phyloP scores from a whole-genome alignment of 192 early-diverging fungal species.

The Dispira parvispora region DNA sequence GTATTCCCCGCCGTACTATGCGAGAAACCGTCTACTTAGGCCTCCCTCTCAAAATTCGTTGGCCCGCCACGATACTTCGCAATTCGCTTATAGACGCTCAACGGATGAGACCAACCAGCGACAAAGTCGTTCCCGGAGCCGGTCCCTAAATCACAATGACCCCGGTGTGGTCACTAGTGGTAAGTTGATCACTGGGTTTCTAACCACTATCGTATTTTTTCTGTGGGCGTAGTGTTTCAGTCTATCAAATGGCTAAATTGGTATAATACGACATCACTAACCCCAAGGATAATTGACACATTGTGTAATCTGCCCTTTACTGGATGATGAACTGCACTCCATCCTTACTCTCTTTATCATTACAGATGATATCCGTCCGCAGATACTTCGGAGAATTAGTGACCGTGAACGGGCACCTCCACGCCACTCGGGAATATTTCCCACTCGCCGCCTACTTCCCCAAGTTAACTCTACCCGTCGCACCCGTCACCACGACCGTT shows the following conservation, averaged over 20 bases:
- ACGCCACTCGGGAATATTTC: constrained; percentile 5
- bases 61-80: background rate
- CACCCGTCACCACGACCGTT: constrained; percentile 11
- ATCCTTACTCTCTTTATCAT: background rate
- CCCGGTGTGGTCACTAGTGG: constrained; percentile 53
- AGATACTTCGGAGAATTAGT: constrained; percentile 11
- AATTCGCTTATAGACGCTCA: background rate
- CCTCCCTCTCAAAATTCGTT: constrained; percentile 4
- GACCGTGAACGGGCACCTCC: constrained; percentile 1
- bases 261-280: constrained; percentile 14
- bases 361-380: constrained; percentile 52
- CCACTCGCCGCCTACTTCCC: background rate
- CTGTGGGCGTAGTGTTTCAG: constrained; percentile 13
- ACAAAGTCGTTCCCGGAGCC: constrained; percentile 13
- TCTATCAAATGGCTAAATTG: constrained; percentile 15
- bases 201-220: background rate
- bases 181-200: constrained; percentile 11
- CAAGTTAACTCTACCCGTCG: background rate
- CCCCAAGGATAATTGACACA: constrained; percentile 1
- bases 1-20: constrained; percentile 34
- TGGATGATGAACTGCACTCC: background rate
- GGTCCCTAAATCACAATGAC: constrained; percentile 29
- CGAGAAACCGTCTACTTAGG: background rate
- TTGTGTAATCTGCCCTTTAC: background rate
- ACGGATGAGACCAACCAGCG: constrained; percentile 14